phyloP scores from a whole-genome alignment of 1,284 basidiomycete species.

The Marasmius fiardii region DNA sequence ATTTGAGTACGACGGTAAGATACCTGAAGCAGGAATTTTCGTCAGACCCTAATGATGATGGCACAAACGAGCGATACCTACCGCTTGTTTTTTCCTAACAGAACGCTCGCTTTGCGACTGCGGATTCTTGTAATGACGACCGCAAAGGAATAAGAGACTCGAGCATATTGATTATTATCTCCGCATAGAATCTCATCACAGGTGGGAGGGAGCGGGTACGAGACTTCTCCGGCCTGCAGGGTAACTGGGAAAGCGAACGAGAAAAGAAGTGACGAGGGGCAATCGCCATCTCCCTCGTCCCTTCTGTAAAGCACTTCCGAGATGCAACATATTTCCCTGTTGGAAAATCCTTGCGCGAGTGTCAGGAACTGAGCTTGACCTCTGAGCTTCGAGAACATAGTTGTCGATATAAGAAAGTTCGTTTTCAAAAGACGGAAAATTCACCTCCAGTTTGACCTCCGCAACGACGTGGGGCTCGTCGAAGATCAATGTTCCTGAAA shows the following conservation, averaged over 20 bases:
- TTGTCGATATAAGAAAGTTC: background rate
- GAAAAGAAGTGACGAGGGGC: constrained; percentile 15
- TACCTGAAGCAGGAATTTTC: background rate
- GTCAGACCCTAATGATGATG: background rate
- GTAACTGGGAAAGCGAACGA: constrained; percentile 13
- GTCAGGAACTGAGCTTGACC: constrained; percentile 15
- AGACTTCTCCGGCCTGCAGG: constrained; percentile 8
- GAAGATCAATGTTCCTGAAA: constrained; percentile 15
- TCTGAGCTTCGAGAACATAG: constrained; percentile 9
- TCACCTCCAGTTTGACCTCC: constrained; percentile 16
- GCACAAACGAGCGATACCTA: background rate
- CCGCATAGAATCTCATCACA: constrained; percentile 16
- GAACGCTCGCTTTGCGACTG: constrained; percentile 5
- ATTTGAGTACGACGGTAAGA: constrained; percentile 5
- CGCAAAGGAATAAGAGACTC: constrained; percentile 15
- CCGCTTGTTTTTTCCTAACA: constrained; percentile 9
- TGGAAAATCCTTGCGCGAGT: constrained; percentile 9
- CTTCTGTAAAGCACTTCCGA: constrained; percentile 6
- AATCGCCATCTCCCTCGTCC: constrained; percentile 5
- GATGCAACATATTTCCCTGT: constrained; percentile 7
- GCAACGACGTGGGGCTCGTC: constrained; percentile 9
- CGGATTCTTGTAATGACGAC: constrained; percentile 13
- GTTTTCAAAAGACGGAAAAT: background rate
- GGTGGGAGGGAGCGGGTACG: constrained; percentile 18
- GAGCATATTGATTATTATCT: constrained; percentile 14